Conservation (phyloP, 2,329 filamentous ascomycete species). For the Cryphonectria parasitica region DNA sequence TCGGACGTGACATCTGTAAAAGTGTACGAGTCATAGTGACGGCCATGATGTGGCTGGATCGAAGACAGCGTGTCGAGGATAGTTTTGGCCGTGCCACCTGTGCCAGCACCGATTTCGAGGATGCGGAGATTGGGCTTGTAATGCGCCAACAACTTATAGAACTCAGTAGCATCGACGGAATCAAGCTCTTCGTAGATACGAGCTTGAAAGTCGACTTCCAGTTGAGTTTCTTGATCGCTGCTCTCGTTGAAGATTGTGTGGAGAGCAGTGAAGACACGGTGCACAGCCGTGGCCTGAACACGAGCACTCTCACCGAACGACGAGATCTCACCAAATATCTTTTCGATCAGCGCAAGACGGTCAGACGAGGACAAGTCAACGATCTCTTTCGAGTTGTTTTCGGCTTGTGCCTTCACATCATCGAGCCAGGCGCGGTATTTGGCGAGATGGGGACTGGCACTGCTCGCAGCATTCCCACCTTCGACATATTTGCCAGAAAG, state of each 20-base stretch:
- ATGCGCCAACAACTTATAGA: background rate
- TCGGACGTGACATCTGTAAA: constrained; percentile 13
- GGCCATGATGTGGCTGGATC: constrained; percentile 14
- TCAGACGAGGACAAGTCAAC: background rate
- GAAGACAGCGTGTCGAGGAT: constrained; percentile 35
- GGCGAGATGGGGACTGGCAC: background rate
- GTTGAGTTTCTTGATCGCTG: background rate
- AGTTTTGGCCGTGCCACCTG: constrained; percentile 43
- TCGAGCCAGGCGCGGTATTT: background rate
- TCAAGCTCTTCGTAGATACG: background rate
- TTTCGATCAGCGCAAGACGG: background rate
- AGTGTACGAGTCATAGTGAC: background rate
- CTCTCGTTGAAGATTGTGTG: background rate
- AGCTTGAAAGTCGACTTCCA: background rate
- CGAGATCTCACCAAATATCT: background rate
- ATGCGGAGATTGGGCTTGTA: constrained; percentile 32
- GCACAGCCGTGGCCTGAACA: background rate
- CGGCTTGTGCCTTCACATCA: background rate
- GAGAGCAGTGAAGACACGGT: background rate
- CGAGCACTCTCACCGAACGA: background rate
- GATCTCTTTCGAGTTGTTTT: background rate
- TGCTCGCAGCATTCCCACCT: background rate
- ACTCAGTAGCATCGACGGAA: background rate
- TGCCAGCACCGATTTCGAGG: constrained; percentile 48
- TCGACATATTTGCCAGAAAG: background rate